These are phyloP conservation scores for Oryza australiensis DNA, from an alignment of 176 grass and related monocot species.

Conservation along the genomic window DNA sequence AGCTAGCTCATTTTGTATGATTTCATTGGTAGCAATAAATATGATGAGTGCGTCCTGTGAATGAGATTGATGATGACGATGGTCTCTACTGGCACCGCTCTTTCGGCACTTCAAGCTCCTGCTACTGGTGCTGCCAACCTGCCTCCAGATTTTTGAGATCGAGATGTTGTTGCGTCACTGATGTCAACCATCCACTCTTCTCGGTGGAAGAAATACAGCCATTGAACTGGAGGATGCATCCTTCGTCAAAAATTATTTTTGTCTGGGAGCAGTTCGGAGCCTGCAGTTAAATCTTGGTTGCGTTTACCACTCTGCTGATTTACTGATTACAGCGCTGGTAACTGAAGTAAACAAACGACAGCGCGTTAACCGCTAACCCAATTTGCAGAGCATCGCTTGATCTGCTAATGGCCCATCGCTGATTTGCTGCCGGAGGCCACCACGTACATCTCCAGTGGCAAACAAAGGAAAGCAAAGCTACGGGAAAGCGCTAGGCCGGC, in stretches of 20 bases:
- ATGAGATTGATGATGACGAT: not conserved
- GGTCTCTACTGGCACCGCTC: not conserved
- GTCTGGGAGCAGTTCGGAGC: not conserved
- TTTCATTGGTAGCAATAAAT: not conserved
- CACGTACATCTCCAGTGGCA: not conserved
- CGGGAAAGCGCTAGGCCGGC: not conserved
- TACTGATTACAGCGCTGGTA: not conserved
- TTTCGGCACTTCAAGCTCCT: not conserved
- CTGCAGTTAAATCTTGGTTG: not conserved
- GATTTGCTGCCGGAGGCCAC: not conserved
- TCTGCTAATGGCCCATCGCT: not conserved
- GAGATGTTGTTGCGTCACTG: not conserved
- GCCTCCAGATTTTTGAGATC: not conserved
- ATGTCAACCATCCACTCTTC: too few species aligned
- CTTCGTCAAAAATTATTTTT: not conserved
- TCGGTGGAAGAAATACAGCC: not conserved
- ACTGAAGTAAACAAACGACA: not conserved
- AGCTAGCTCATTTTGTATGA: not conserved
- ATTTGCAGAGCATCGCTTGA: not conserved
- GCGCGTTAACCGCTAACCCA: not conserved
- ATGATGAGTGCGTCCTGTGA: not conserved
- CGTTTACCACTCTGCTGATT: not conserved
- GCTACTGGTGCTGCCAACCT: not conserved
- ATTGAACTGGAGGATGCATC: not conserved
- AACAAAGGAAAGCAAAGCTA: not conserved